Evolutionary conservation across 2,329 filamentous ascomycete genomes (phyloP).

Genomic region (Hypoxylon sp.): DNA sequence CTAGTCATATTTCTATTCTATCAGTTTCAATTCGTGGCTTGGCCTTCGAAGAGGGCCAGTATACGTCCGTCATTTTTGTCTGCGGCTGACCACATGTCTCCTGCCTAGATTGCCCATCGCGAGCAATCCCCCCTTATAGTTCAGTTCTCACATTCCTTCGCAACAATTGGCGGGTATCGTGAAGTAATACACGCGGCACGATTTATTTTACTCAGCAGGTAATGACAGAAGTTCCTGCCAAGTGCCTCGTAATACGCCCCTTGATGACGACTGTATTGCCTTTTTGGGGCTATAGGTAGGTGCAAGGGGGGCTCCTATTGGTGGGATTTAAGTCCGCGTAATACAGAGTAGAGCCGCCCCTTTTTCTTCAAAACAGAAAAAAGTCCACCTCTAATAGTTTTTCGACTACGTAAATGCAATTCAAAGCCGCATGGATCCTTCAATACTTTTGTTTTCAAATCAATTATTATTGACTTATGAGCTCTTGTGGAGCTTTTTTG

Average conservation of each 20-base stretch:
- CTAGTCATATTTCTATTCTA: background rate
- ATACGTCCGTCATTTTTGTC: background rate
- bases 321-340: background rate
- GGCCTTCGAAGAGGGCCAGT: background rate
- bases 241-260: background rate
- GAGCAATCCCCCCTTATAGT: background rate
- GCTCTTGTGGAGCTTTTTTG: background rate
- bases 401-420: background rate
- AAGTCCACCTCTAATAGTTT: background rate
- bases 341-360: background rate
- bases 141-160: background rate
- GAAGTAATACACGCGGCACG: background rate
- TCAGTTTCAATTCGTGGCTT: background rate
- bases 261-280: background rate
- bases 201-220: background rate
- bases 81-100: too few relatives aligned
- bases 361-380: too few relatives aligned
- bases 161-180: background rate
- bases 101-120: background rate
- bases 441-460: background rate
- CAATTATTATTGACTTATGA: background rate
- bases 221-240: background rate
- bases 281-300: background rate
- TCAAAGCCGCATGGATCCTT: background rate
- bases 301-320: background rate